These are phyloP conservation scores for Sphaerulina populicola DNA, from an alignment of 2,329 filamentous ascomycete genomes.

Conservation along the genomic window DNA sequence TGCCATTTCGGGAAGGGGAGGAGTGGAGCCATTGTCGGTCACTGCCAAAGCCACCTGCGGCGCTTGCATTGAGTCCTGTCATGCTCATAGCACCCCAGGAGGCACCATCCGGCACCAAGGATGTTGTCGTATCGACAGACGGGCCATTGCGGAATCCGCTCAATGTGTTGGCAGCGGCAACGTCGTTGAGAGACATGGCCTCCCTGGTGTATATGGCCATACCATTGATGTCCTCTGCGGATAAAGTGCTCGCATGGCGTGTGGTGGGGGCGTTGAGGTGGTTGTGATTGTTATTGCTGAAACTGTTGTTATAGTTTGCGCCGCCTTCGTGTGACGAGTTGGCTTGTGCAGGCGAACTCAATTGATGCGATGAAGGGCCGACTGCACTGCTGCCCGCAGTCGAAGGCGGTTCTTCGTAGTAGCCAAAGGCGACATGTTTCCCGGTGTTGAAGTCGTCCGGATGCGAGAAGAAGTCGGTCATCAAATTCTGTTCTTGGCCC, in stretches of 20 bases:
- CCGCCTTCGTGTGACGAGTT: neutral
- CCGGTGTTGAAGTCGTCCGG: slow-evolving; percentile 11
- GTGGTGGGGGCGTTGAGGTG: neutral
- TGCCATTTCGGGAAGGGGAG: neutral
- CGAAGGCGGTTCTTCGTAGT: slow-evolving; percentile 4
- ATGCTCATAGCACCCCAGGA: slow-evolving; percentile 6
- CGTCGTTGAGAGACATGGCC: slow-evolving; percentile 7
- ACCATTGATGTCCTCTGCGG: slow-evolving; percentile 5
- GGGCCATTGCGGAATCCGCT: slow-evolving; percentile 11
- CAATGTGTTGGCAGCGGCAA: slow-evolving; percentile 5
- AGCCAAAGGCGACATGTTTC: slow-evolving; percentile 5
- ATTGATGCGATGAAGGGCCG: neutral
- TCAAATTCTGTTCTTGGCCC: slow-evolving; percentile 11
- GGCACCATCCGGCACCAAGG: slow-evolving; percentile 5
- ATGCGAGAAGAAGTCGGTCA: slow-evolving; percentile 12
- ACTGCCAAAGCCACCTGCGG: neutral
- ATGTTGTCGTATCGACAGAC: slow-evolving; percentile 1
- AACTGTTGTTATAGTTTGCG: neutral
- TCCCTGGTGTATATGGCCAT: slow-evolving; percentile 5
- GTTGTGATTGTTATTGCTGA: neutral
- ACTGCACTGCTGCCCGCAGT: neutral
- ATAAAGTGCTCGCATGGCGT: neutral
- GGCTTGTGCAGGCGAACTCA: neutral
- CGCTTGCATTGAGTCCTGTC: neutral
- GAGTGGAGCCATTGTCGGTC: slow-evolving; percentile 5